Evolutionary conservation across 2,329 filamentous ascomycete species (phyloP), one percentile per base, ranked within the genome.

Genomic region (Parascedosporium putredinis): DNA sequence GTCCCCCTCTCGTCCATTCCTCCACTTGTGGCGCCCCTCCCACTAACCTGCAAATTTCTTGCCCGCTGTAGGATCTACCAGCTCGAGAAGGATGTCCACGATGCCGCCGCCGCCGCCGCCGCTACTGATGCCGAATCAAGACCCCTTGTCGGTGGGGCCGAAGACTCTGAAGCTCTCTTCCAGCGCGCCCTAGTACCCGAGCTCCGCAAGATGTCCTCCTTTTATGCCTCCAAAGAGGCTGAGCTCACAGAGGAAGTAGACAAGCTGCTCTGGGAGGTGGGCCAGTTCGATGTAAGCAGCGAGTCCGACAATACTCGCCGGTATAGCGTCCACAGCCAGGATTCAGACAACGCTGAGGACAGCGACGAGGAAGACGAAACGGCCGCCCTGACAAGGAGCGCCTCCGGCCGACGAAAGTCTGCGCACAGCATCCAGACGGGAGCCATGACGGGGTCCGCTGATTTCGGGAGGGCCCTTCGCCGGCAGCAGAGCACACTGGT

Each of bases 151-250:
- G 72, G 75, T 53, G 74, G 75, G n/a, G n/a, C n/a, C 50, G 77
- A 79, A 52, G 84, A 94, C 52, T 84, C 89, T 12, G 90, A 97
- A 63, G 76, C 79, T 34, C 76, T 90, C 52, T 98, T 98, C 64
- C 76, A 77, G 55, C 82, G 82, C 55, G 83, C 89, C 36, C 77
- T 98, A 16, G 88, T 94, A 60, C 78, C 85, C 38, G 93, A 98
- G 65, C 71, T 98, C 47, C 90, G 97, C 61, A 97, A 97, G 73
- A 88, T 98, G 53, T 86, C 81, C 59, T 86, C 84, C 1, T 98
- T 98, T 65, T 97, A 93, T 66, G 77, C 83, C 54, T 69, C 88
- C 53, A 98, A 98, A 66, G 90, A 98, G 67, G 74, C 80, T 22
- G 91, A 97, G 64, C 81, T 98, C 12, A 81, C 85, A 53, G 81